Evolutionary conservation across 352 stramenopile species (phyloP).

Genomic region (Phytophthora hybrid): DNA sequence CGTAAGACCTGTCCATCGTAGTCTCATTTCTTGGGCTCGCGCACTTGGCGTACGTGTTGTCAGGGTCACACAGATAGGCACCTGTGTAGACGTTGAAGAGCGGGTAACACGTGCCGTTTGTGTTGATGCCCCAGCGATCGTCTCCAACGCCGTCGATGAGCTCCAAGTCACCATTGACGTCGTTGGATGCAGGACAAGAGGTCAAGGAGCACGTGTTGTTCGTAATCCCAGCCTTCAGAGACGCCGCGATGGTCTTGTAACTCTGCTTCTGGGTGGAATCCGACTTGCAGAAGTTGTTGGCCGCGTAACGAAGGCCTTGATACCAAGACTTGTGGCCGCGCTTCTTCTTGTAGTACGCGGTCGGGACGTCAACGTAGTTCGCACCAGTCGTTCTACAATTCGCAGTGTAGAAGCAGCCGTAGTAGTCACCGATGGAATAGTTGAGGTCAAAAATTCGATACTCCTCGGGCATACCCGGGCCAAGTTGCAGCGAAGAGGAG

Average conservation of each 20-base stretch:
- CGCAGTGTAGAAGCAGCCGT: slow-evolving; percentile 47
- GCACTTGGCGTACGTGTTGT: too few relatives aligned
- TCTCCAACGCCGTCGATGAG: slow-evolving; percentile 39
- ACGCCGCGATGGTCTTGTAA: slow-evolving; percentile 34
- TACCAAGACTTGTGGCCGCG: slow-evolving; percentile 63
- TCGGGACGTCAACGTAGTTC: slow-evolving; percentile 57
- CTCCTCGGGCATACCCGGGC: slow-evolving; percentile 64
- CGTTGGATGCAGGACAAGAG: slow-evolving; percentile 49
- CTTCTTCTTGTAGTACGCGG: slow-evolving; percentile 45
- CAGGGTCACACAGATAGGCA: too few relatives aligned
- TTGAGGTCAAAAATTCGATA: slow-evolving; percentile 59
- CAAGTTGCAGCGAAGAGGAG: slow-evolving; percentile 92
- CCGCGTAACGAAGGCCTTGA: slow-evolving; percentile 61
- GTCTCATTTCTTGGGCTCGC: too few relatives aligned
- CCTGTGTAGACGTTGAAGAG: too few relatives aligned
- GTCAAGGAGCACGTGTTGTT: slow-evolving; percentile 46
- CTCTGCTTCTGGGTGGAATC: slow-evolving; percentile 38
- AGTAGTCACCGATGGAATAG: slow-evolving; percentile 24
- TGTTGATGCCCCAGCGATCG: too few relatives aligned
- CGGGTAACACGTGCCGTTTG: too few relatives aligned
- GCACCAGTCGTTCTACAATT: slow-evolving; percentile 50
- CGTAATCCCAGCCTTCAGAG: slow-evolving; percentile 46
- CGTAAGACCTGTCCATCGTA: too few relatives aligned
- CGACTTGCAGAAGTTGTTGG: slow-evolving; percentile 50
- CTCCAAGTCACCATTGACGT: slow-evolving; percentile 54